Evolutionary conservation across 1,139 yeast genomes (phyloP).

Genomic region (Hemisphaericaspora xylanilytica): DNA sequence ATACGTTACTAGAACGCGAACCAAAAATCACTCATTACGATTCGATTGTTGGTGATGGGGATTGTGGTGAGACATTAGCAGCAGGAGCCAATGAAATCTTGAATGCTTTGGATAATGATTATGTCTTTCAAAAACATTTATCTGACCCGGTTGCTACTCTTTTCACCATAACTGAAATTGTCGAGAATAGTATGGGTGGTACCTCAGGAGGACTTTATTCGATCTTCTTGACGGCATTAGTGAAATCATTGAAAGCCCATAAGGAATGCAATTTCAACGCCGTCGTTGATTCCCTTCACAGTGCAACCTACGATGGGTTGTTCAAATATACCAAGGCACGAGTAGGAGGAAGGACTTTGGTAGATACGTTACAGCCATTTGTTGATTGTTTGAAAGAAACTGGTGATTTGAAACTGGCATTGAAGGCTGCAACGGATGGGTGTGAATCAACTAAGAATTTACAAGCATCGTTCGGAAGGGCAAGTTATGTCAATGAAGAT

Average conservation of each 20-base stretch:
- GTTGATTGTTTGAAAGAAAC: conserved; percentile 54
- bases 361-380: conserved; percentile 88
- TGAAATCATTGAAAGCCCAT: conserved; percentile 34
- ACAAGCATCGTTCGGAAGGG: conserved; percentile 89
- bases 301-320: conserved; percentile 41
- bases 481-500: conserved; percentile 76
- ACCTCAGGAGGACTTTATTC: conserved; percentile 94
- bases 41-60: conserved; percentile 94
- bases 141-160: conserved; percentile 50
- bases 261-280: conserved; percentile 30
- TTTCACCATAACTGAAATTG: conserved; percentile 58
- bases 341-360: conserved; percentile 83
- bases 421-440: conserved; percentile 69
- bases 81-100: conserved; percentile 76
- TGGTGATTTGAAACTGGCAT: conserved; percentile 63
- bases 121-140: conserved; percentile 23
- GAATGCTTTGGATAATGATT: conserved; percentile 46
- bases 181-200: conserved; percentile 93
- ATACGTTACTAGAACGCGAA: conserved; percentile 53
- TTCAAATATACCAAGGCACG: conserved; percentile 84
- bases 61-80: conserved; percentile 89
- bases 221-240: conserved; percentile 58
- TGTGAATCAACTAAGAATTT: conserved; percentile 71
- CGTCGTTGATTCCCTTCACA: conserved; percentile 30
- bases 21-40: conserved; percentile 83